Evolutionary conservation across 148 eudicot genomes (phyloP), one percentile per base, ranked within the genome.

Genomic region (Heliosperma pusillum): DNA sequence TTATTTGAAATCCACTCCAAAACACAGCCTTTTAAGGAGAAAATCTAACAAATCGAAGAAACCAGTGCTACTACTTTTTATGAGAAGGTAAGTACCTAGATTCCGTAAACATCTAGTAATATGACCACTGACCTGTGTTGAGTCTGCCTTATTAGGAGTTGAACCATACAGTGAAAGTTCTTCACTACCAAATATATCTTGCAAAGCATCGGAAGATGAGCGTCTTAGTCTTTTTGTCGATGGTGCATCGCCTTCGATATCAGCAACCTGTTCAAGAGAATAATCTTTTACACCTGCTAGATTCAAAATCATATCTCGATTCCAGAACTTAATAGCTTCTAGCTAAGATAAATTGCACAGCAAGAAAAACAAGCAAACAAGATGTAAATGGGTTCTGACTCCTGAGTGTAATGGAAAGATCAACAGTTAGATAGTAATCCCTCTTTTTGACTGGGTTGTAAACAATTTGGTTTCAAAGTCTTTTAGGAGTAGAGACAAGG

Each of bases 171-270:
- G 83, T 19, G 96, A 82, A 75, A 95, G 96, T 70, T 95, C 99
- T 52, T 95, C 99, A 13, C 84, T 87, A 72, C 84, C 85, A 73
- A 83, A 83, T 78, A 95, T 88, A 70, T 95, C 99, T 77, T 88
- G 97, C 78, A 92, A 81, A 70, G 92, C 92, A 83, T 95, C 99
- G 66, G 96, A 90, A 45, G 98, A 85, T 33, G 97, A 92, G 77
- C 87, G 89, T 16, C 94, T 80, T 61, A 89, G 63, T 69, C 96
- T 83, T 86, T 92, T 95, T n/a, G 87, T 72, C 59, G 88, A 80
- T 36, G 89, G 97, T 40, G 79, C 73, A 69, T 89, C 97, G 67
- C 91, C 89, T 73, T 95, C 99, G 76, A 95, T 88, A 86, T 95
- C 99, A 42, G 81, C 94, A 79, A 85, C 92, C 99, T 95, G 73